These are phyloP conservation scores for Ophiosphaerella korrae DNA, from an alignment of 2,329 filamentous ascomycete genomes.

Conservation along the genomic window DNA sequence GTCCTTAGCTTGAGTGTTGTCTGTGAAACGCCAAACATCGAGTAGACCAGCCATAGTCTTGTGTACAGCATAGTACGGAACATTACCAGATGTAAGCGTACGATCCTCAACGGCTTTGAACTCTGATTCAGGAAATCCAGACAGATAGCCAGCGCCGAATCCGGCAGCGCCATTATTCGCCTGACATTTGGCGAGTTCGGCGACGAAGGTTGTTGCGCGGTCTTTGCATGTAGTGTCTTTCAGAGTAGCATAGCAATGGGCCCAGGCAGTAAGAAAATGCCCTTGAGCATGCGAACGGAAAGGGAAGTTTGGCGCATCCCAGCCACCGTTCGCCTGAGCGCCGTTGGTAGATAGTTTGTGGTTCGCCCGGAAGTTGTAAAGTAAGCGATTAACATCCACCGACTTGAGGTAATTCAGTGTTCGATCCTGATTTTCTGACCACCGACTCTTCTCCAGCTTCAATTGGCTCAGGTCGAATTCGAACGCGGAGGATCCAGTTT, in stretches of 20 bases:
- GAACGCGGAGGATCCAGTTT: conserved; percentile 44
- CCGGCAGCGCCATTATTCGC: conserved; percentile 55
- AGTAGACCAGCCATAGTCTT: conserved; percentile 60
- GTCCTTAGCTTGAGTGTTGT: conserved; percentile 50
- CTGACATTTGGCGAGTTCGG: conserved; percentile 58
- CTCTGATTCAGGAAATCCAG: conserved; percentile 60
- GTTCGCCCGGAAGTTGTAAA: conserved; percentile 57
- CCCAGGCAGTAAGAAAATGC: conserved; percentile 58
- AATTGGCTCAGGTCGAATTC: conserved; percentile 51
- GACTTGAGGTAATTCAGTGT: conserved; percentile 55
- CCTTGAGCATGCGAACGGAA: conserved; percentile 60
- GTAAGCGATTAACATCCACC: conserved; percentile 53
- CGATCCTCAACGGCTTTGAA: conserved; percentile 53
- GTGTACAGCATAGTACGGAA: conserved; percentile 61
- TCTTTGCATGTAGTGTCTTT: conserved; percentile 52
- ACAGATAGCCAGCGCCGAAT: conserved; percentile 55
- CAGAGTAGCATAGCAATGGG: conserved; percentile 55
- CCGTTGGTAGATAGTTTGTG: conserved; percentile 56
- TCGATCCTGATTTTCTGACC: conserved; percentile 54
- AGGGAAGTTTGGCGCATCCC: conserved; percentile 61
- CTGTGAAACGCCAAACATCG: conserved; percentile 56
- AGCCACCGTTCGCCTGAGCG: conserved; percentile 55
- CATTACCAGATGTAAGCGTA: conserved; percentile 56
- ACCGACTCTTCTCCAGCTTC: conserved; percentile 48
- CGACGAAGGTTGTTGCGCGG: conserved; percentile 54